phyloP scores from a whole-genome alignment of 2,329 filamentous ascomycete genomes.

The Lecanosticta acicola region DNA sequence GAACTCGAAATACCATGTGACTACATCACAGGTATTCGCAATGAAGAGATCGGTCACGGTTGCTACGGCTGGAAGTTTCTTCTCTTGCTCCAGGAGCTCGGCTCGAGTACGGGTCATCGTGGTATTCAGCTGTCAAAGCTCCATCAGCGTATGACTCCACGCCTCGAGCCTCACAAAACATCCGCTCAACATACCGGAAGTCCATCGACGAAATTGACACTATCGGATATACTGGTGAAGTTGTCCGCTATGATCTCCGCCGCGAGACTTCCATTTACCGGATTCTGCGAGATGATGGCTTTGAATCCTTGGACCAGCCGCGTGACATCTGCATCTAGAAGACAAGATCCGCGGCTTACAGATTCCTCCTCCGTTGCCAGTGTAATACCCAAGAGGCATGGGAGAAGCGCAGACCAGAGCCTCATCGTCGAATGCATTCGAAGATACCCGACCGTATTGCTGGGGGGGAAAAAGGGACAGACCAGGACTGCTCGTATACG shows the following conservation, averaged over 20 bases:
- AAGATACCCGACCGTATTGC: too few relatives aligned
- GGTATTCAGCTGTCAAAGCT: constrained; percentile 9
- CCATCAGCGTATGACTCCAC: background rate
- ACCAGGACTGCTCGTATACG: too few relatives aligned
- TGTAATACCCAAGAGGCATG: too few relatives aligned
- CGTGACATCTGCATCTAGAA: background rate
- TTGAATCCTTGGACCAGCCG: constrained; percentile 1
- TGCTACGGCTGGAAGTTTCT: constrained; percentile 7
- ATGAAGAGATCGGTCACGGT: constrained; percentile 16
- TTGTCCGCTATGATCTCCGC: background rate
- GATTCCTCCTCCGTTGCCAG: too few relatives aligned
- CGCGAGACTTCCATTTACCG: background rate
- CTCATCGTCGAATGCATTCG: too few relatives aligned
- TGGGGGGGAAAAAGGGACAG: too few relatives aligned
- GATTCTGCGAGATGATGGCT: background rate
- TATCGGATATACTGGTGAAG: constrained; percentile 3
- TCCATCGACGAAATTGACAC: constrained; percentile 2
- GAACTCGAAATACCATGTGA: constrained; percentile 23
- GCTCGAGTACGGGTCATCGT: constrained; percentile 10
- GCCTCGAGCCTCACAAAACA: too few relatives aligned
- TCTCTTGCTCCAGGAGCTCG: constrained; percentile 17
- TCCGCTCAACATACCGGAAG: background rate
- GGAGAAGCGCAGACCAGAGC: too few relatives aligned
- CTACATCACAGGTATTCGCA: constrained; percentile 16
- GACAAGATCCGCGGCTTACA: background rate